Conservation (phyloP, 192 early-diverging fungal genomes). For the Oehlia diaphana region DNA sequence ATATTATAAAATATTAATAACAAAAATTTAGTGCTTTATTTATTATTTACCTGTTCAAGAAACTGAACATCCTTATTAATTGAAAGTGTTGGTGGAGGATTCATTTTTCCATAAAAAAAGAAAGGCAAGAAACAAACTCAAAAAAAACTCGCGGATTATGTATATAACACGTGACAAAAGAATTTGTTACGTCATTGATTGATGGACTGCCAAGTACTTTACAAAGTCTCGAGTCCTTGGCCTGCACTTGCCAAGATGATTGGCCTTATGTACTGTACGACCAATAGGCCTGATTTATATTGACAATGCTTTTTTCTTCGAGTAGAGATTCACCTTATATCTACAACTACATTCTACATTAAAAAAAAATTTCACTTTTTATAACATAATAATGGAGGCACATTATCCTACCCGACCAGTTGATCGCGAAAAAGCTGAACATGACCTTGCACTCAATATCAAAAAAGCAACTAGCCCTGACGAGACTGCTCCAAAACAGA, state of each 20-base stretch:
- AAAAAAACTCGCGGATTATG: no score
- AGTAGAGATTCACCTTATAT: no score
- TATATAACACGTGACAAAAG: no score
- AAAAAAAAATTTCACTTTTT: no score
- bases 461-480: conserved; percentile 88
- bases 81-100: conserved; percentile 3
- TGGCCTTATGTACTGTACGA: no score
- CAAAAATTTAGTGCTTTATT: neutral
- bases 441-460: conserved; percentile 83
- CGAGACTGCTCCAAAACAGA: conserved; percentile 96
- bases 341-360: no score
- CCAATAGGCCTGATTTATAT: no score
- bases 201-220: no score
- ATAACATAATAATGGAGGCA: neutral
- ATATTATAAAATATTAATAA: neutral
- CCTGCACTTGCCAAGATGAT: no score
- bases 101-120: neutral
- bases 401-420: conserved; percentile 58
- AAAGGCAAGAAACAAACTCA: neutral
- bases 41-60: conserved; percentile 2
- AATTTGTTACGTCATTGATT: no score
- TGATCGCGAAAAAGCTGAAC: conserved; percentile 76
- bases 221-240: no score
- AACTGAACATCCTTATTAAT: conserved; percentile 13
- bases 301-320: no score